These are phyloP conservation scores for Talaromyces sp. DNA, from an alignment of 2,329 filamentous ascomycete species.

Conservation along the genomic window DNA sequence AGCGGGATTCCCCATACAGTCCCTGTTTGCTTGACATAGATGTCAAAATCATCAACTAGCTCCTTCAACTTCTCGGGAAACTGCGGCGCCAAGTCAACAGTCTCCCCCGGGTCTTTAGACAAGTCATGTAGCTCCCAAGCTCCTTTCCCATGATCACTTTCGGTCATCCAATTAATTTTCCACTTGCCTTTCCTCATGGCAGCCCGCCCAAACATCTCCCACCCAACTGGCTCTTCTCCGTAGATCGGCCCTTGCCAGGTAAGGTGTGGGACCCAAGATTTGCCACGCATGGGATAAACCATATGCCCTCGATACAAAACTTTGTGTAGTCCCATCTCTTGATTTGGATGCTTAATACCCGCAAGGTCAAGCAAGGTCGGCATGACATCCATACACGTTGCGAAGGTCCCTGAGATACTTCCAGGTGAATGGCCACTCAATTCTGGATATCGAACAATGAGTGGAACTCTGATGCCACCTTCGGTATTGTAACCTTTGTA, in stretches of 20 bases:
- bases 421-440: too few relatives aligned
- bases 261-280: slow-evolving; percentile 5
- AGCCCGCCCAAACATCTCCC: slow-evolving; percentile 9
- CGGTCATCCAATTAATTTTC: too few relatives aligned
- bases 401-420: not conserved
- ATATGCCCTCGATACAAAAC: slow-evolving; percentile 4
- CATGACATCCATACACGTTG: slow-evolving; percentile 11
- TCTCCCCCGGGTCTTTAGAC: too few relatives aligned
- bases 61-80: too few relatives aligned
- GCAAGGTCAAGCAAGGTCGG: slow-evolving; percentile 8
- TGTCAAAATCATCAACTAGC: too few relatives aligned
- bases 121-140: too few relatives aligned
- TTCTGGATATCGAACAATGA: not conserved
- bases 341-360: slow-evolving; percentile 1
- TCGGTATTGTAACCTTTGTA: slow-evolving; percentile 53
- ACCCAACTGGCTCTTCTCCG: slow-evolving; percentile 1
- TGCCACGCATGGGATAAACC: slow-evolving; percentile 2
- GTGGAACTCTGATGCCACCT: slow-evolving; percentile 50
- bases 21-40: too few relatives aligned
- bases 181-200: slow-evolving; percentile 8
- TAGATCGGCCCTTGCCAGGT: not conserved
- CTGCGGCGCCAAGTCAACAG: too few relatives aligned
- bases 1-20: too few relatives aligned
- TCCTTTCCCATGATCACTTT: too few relatives aligned
- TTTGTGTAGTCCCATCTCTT: too few relatives aligned